Evolutionary conservation across 2,329 filamentous ascomycete genomes (phyloP).

Genomic region (Fusarium compactum): DNA sequence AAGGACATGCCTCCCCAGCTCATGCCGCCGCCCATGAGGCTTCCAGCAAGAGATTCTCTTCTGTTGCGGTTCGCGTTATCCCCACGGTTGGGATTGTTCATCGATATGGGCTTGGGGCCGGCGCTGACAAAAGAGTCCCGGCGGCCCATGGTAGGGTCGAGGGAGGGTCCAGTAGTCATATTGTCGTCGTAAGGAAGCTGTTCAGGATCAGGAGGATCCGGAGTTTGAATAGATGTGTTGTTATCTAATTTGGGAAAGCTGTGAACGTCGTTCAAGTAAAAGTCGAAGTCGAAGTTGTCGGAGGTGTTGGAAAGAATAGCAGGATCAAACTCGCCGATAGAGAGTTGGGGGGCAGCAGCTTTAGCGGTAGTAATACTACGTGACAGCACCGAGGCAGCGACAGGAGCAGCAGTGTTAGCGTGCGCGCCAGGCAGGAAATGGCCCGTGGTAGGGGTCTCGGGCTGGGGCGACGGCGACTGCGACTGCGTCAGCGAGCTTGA

Average conservation of each 20-base stretch:
- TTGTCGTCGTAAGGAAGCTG: constrained; percentile 53
- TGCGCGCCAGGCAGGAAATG: constrained; percentile 46
- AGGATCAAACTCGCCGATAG: constrained; percentile 33
- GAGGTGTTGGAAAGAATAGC: constrained; percentile 51
- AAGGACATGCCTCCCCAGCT: constrained; percentile 98
- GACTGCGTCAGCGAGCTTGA: constrained; percentile 53
- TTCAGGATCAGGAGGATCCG: background rate
- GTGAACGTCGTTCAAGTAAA: background rate
- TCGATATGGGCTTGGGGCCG: constrained; percentile 74
- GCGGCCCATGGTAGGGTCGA: constrained; percentile 69
- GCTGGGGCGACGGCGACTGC: constrained; percentile 54
- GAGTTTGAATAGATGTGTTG: background rate
- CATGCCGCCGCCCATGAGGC: constrained; percentile 83
- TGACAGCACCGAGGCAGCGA: constrained; percentile 43
- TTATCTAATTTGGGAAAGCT: background rate
- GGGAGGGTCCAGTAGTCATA: constrained; percentile 70
- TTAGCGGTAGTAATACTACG: constrained; percentile 43
- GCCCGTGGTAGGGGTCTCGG: constrained; percentile 50
- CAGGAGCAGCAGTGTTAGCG: constrained; percentile 46
- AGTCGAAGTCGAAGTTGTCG: constrained; percentile 24
- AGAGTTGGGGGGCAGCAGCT: constrained; percentile 42
- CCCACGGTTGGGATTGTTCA: constrained; percentile 71
- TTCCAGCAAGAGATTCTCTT: constrained; percentile 72
- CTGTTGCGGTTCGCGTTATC: constrained; percentile 68
- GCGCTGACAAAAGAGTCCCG: constrained; percentile 75